Conservation (phyloP, 2,329 filamentous ascomycete genomes). For the Chaetomium globosum region DNA sequence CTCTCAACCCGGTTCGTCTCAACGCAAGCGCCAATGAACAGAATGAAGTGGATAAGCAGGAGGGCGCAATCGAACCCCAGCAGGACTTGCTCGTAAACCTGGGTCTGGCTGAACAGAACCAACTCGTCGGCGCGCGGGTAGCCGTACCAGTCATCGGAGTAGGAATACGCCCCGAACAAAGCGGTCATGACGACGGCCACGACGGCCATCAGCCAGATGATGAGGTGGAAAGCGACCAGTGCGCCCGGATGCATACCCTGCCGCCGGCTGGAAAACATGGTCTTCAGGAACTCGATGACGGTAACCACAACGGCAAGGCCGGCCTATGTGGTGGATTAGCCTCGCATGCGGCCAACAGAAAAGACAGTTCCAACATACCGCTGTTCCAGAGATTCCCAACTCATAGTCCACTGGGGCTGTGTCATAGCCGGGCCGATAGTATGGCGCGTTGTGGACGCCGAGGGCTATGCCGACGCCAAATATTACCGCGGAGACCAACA, state of each 20-base stretch:
- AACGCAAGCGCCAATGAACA: slow-evolving; percentile 48
- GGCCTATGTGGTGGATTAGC: slow-evolving; percentile 38
- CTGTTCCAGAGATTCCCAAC: slow-evolving; percentile 23
- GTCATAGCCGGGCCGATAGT: neutral
- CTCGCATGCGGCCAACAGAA: neutral
- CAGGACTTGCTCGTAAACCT: slow-evolving; percentile 31
- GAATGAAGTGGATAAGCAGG: slow-evolving; percentile 41
- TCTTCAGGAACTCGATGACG: slow-evolving; percentile 45
- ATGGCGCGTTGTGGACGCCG: slow-evolving; percentile 12
- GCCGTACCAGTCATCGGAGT: slow-evolving; percentile 29
- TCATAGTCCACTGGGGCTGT: slow-evolving; percentile 2
- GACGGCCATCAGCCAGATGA: slow-evolving; percentile 46
- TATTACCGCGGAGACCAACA: slow-evolving; percentile 26
- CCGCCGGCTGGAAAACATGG: slow-evolving; percentile 41
- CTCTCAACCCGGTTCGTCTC: slow-evolving; percentile 43
- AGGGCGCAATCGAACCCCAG: slow-evolving; percentile 31
- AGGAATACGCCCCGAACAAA: slow-evolving; percentile 24
- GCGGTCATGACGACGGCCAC: slow-evolving; percentile 36
- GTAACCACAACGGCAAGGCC: slow-evolving; percentile 45
- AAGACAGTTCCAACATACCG: slow-evolving; percentile 24
- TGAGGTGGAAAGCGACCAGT: slow-evolving; percentile 48
- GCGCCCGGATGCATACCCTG: slow-evolving; percentile 49
- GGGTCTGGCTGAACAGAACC: neutral
- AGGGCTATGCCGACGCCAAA: slow-evolving; percentile 30
- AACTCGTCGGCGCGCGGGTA: slow-evolving; percentile 15